Evolutionary conservation across 495 filamentous ascomycete genomes (phyloP), one percentile per base, ranked within the genome.

Genomic region (Penicillium parvum): DNA sequence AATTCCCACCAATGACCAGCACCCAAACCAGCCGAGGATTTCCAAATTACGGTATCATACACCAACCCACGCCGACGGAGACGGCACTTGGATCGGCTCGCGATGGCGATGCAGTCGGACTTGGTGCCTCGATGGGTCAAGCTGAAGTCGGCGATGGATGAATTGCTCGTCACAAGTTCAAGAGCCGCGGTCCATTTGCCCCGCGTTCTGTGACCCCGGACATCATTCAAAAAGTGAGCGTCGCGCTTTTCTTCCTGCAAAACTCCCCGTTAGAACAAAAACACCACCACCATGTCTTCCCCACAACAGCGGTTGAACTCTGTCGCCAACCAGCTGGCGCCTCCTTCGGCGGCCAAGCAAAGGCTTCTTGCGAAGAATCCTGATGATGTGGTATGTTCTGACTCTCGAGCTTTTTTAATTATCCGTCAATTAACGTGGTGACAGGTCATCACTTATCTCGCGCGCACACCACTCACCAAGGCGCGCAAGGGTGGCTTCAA

Each of bases 401-500:
- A 7, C 12, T n/a, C 11, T 2, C n/a, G 12, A 29, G 11, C 3
- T 20, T 21, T 26, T 37, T 33, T 10, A 20, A 9, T 29, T 9
- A 36, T 45, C 37, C 34, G 30, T 16, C 17, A 28, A 37, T 40
- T 42, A 44, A 41, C 10, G 5, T 9, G 1, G 5, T 23, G n/a
- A 44, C 30, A 72, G 69, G 91, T 97, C 49, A 94, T 97, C 56
- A 94, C 88, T 8, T 76, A 87, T 48, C 83, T 86, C 7, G 72
- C 86, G 37, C 78, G 88, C 16, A 90, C 87, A 12, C 84, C 88
- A 0, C 78, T 94, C 38, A 79, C 84, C 34, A 94, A 91, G 64
- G 85, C 75, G 39, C 66, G 71, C 51, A 88, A 88, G 68, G 91
- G 91, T 53, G 87, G 91, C 9, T 77, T 97, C 64, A 96, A 96